Percentiles rank a stretch among this genome's conserved stretches.
Evolutionary conservation across 768 basidiomycete species (phyloP).

Genomic region (Symmetrospora coprosmae): DNA sequence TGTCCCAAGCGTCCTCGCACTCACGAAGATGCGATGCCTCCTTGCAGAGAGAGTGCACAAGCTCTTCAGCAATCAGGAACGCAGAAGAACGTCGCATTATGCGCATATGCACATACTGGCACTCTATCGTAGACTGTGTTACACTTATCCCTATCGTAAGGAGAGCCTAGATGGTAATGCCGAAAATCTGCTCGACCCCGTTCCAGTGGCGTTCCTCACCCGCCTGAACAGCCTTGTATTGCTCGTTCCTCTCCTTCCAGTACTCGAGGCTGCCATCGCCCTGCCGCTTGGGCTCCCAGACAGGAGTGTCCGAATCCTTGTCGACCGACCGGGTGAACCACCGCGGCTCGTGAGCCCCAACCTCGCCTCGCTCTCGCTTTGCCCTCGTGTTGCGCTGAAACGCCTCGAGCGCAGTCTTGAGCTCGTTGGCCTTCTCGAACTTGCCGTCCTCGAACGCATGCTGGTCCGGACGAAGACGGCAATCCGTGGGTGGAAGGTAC

Average conservation of each 20-base stretch:
- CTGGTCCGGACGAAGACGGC: conserved; percentile 80
- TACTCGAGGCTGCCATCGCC: conserved; percentile 52
- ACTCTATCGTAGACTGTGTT: too few relatives aligned
- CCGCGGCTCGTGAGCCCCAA: conserved; percentile 60
- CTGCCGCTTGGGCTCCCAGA: conserved; percentile 59
- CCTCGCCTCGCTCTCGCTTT: conserved; percentile 57
- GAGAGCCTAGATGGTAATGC: background rate
- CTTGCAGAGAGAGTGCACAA: too few relatives aligned
- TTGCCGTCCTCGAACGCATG: conserved; percentile 80
- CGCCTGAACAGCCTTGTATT: conserved; percentile 41
- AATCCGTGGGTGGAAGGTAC: conserved; percentile 69
- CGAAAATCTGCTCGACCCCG: conserved; percentile 64
- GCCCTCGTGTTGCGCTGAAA: conserved; percentile 49
- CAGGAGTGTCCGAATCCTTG: conserved; percentile 72
- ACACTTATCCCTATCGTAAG: background rate
- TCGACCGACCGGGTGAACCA: conserved; percentile 80
- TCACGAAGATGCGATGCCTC: too few relatives aligned
- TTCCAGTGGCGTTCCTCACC: conserved; percentile 45
- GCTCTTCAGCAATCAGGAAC: too few relatives aligned
- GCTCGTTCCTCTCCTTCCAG: conserved; percentile 63
- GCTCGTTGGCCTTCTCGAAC: conserved; percentile 66
- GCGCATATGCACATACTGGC: too few relatives aligned
- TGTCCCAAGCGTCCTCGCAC: too few relatives aligned
- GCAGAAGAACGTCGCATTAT: too few relatives aligned
- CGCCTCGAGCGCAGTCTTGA: conserved; percentile 71